Percentiles rank a stretch among this genome's conserved stretches.
Conservation (phyloP, 495 filamentous ascomycete species). For the Aspergillus diversus region DNA sequence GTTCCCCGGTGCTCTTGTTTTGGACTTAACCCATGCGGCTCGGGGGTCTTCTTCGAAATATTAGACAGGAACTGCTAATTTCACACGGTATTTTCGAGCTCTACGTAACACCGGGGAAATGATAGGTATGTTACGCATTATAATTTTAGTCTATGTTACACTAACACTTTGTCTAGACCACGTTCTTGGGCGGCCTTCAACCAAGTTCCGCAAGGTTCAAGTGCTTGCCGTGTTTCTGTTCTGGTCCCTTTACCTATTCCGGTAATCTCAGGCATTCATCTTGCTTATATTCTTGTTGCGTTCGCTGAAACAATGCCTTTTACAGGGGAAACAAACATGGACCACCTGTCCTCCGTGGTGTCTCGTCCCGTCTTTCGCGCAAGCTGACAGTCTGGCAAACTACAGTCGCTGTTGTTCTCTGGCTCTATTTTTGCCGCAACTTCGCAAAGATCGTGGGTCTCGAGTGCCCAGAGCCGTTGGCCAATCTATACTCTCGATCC, state of each 20-base stretch:
- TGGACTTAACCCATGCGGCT: no score
- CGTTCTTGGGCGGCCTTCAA: conserved; percentile 87
- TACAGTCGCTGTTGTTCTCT: conserved; percentile 83
- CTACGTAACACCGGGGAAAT: conserved; percentile 26
- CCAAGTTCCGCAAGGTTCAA: conserved; percentile 88
- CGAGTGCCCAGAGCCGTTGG: conserved; percentile 89
- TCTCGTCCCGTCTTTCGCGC: conserved; percentile 70
- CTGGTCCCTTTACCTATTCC: conserved; percentile 83
- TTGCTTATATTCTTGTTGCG: not conserved
- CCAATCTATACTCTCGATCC: conserved; percentile 90
- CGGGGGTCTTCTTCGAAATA: no score
- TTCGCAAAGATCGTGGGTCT: conserved; percentile 90
- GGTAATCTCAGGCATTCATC: conserved; percentile 45
- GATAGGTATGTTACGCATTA: conserved; percentile 36
- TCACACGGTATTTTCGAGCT: not conserved
- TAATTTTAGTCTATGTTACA: conserved; percentile 7
- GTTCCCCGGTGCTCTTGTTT: no score
- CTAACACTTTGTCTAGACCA: conserved; percentile 62
- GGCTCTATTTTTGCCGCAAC: conserved; percentile 89
- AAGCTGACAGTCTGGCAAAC: conserved; percentile 87
- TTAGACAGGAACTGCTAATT: not conserved
- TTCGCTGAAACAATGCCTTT: not conserved
- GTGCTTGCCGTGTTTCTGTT: conserved; percentile 88
- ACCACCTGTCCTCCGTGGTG: conserved; percentile 70
- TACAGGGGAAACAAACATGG: conserved; percentile 83